A percentile compares a stretch with the other conserved stretches of the same genome.
Evolutionary conservation across 148 eudicot genomes (phyloP).

Genomic region (Amaranthus hypochondriacus): DNA sequence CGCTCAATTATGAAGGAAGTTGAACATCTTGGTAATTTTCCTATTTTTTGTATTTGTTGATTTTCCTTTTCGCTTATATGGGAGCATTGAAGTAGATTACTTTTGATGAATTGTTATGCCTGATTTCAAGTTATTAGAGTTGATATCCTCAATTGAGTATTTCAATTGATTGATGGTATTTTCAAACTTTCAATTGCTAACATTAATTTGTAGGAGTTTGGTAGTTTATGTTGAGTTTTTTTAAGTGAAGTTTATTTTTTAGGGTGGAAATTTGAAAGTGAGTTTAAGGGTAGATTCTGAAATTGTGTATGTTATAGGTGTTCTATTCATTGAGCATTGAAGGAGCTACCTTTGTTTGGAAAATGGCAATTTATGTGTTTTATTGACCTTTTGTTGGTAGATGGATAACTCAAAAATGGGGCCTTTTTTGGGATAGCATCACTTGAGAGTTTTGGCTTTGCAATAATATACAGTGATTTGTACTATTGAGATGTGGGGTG

Average conservation of each 20-base stretch:
- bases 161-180: too few relatives aligned
- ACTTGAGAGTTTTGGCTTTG: too few relatives aligned
- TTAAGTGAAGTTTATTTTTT: not conserved
- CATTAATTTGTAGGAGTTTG: not conserved
- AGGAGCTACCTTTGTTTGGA: not conserved
- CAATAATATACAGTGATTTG: too few relatives aligned
- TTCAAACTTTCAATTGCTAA: too few relatives aligned
- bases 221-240: not conserved
- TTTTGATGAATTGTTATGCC: not conserved
- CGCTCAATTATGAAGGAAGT: conserved; percentile 66
- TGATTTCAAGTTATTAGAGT: too few relatives aligned
- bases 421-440: too few relatives aligned
- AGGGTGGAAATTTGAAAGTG: not conserved
- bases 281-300: not conserved
- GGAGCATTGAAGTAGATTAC: not conserved
- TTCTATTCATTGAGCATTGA: not conserved
- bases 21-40: conserved; percentile 47
- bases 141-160: not conserved
- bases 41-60: not conserved
- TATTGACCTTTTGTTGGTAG: not conserved
- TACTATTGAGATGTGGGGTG: too few relatives aligned
- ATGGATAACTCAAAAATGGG: not conserved
- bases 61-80: not conserved
- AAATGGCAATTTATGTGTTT: not conserved
- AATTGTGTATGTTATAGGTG: not conserved